A percentile compares a stretch with the other conserved stretches of the same genome.
Evolutionary conservation across 2,329 filamentous ascomycete species (phyloP).

Genomic region (Mycogone perniciosa): DNA sequence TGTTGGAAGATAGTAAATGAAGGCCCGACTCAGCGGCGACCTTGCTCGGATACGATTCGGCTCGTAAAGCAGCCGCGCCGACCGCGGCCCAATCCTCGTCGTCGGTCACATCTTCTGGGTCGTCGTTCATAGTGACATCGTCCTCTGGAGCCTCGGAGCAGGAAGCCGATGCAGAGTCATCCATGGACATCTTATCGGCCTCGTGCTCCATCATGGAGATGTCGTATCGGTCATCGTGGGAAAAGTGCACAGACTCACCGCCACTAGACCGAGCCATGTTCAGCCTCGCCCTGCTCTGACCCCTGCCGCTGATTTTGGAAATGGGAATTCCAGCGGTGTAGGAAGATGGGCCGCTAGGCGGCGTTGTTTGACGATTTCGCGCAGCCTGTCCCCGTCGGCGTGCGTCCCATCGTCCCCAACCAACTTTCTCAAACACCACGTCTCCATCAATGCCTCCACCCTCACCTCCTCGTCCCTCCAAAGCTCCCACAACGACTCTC

Average conservation of each 20-base stretch:
- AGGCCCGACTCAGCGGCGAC: slow-evolving; percentile 47
- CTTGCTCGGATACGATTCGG: slow-evolving; percentile 54
- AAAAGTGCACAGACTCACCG: slow-evolving; percentile 68
- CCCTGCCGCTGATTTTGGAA: slow-evolving; percentile 36
- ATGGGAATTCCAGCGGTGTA: slow-evolving; percentile 53
- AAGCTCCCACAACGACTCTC: slow-evolving; percentile 81
- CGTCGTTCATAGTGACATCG: slow-evolving; percentile 61
- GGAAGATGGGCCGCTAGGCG: slow-evolving; percentile 27
- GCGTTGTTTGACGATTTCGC: slow-evolving; percentile 38
- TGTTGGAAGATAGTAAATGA: slow-evolving; percentile 34
- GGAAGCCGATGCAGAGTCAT: slow-evolving; percentile 62
- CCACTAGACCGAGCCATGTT: slow-evolving; percentile 53
- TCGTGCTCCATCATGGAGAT: slow-evolving; percentile 72
- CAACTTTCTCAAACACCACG: slow-evolving; percentile 88
- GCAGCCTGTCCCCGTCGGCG: slow-evolving; percentile 60
- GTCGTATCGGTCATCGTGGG: slow-evolving; percentile 59
- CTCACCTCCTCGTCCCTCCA: slow-evolving; percentile 70
- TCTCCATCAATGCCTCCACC: slow-evolving; percentile 59
- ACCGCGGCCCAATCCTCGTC: slow-evolving; percentile 94
- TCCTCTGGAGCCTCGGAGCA: slow-evolving; percentile 70
- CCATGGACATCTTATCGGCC: slow-evolving; percentile 90
- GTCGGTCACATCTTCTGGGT: slow-evolving; percentile 82
- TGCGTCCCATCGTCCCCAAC: slow-evolving; percentile 95
- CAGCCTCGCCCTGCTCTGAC: slow-evolving; percentile 41
- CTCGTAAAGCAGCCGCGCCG: slow-evolving; percentile 76